phyloP scores from a whole-genome alignment of 768 basidiomycete species.

The Lentinus brumalis region DNA sequence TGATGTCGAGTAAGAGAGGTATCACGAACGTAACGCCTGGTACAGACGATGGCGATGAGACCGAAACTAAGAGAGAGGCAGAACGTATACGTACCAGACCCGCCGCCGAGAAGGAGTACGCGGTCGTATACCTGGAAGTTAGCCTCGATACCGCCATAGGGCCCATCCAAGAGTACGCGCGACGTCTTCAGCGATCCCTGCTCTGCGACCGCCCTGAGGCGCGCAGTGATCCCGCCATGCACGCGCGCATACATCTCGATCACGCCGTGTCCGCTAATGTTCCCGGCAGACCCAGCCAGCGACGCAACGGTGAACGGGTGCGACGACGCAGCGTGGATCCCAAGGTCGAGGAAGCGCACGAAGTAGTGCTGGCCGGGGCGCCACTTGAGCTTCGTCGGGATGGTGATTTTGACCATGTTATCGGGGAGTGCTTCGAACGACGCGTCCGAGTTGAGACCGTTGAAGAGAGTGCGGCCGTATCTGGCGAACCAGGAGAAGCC shows the following conservation, averaged over 20 bases:
- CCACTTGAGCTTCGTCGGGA: slow-evolving; percentile 33
- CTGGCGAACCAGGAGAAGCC: slow-evolving; percentile 31
- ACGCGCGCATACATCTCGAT: slow-evolving; percentile 31
- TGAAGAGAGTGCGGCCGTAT: slow-evolving; percentile 28
- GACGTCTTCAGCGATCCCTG: slow-evolving; percentile 18
- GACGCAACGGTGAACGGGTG: slow-evolving; percentile 40
- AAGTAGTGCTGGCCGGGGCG: slow-evolving; percentile 36
- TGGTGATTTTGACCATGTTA: slow-evolving; percentile 26
- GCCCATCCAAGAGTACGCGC: slow-evolving; percentile 32
- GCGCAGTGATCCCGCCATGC: slow-evolving; percentile 33
- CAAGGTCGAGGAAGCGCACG: slow-evolving; percentile 29
- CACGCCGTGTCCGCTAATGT: no score
- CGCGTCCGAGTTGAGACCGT: slow-evolving; percentile 24
- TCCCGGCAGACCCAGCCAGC: slow-evolving; percentile 19
- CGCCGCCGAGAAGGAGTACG: slow-evolving; percentile 36
- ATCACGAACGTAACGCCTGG: slow-evolving; percentile 10
- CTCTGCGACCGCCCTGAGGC: slow-evolving; percentile 11
- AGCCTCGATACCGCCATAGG: slow-evolving; percentile 32
- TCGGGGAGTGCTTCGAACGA: slow-evolving; percentile 31
- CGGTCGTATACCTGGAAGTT: slow-evolving; percentile 30
- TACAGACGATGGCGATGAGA: slow-evolving; percentile 26
- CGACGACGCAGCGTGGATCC: slow-evolving; percentile 30
- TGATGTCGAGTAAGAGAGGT: slow-evolving; percentile 32
- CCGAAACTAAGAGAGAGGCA: slow-evolving; percentile 4
- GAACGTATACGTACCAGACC: slow-evolving; percentile 30